Conservation (phyloP, 164 flowering plant species). For the Warburgia ugandensis region DNA sequence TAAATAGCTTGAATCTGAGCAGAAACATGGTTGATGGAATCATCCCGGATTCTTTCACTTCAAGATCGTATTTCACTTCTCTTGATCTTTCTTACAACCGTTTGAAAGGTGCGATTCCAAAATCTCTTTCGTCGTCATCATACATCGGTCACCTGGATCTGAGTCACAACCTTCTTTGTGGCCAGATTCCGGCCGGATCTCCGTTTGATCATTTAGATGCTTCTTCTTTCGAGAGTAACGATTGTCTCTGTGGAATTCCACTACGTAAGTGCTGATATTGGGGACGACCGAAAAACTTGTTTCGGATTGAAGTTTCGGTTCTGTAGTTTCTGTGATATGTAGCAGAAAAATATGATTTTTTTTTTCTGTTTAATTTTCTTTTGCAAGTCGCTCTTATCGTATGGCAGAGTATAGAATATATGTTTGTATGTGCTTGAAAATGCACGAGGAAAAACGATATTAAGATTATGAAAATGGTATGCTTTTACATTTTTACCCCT, state of each 20-base stretch:
- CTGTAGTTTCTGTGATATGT: no score
- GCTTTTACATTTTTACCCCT: no score
- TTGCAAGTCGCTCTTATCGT: no score
- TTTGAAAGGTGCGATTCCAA: constrained; percentile 56
- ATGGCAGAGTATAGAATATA: no score
- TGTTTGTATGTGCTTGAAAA: no score
- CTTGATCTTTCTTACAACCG: constrained; percentile 63
- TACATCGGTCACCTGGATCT: constrained; percentile 82
- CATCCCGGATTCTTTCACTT: constrained; percentile 69
- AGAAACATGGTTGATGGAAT: constrained; percentile 47
- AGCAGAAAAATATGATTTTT: no score
- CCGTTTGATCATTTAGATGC: constrained; percentile 82
- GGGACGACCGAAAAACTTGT: not conserved
- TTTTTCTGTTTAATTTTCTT: no score
- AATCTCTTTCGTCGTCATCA: constrained; percentile 41
- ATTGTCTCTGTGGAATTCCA: constrained; percentile 89
- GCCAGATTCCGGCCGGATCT: constrained; percentile 59
- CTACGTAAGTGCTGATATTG: constrained; percentile 33
- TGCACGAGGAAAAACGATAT: no score
- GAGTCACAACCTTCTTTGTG: constrained; percentile 81
- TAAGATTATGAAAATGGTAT: no score
- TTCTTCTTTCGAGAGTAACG: constrained; percentile 62
- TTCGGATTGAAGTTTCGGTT: no score
- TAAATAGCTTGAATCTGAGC: constrained; percentile 67
- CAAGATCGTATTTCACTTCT: constrained; percentile 58